Evolutionary conservation across 2,329 filamentous ascomycete genomes (phyloP).

Genomic region (Penicillium sp.): DNA sequence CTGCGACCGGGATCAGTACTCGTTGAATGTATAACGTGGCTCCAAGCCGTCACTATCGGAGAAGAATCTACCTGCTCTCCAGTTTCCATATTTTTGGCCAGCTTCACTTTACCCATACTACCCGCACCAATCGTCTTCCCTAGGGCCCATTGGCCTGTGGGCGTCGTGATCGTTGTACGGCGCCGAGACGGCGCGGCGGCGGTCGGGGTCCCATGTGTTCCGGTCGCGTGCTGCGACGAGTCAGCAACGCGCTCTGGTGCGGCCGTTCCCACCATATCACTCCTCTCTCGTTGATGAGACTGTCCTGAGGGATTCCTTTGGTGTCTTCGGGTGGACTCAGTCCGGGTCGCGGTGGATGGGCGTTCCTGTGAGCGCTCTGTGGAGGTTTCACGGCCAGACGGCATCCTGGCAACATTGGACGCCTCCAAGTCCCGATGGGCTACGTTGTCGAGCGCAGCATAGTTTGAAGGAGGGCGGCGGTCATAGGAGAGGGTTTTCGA

Average conservation of each 20-base stretch:
- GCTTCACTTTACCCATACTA: conserved; percentile 98
- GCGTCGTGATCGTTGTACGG: conserved; percentile 79
- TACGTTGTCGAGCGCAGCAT: conserved; percentile 49
- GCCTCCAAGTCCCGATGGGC: conserved; percentile 70
- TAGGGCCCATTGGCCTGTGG: conserved; percentile 87
- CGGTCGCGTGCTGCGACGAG: conserved; percentile 47
- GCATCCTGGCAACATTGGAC: conserved; percentile 58
- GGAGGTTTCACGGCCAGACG: conserved; percentile 57
- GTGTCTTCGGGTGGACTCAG: conserved; percentile 49
- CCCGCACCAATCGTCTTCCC: conserved; percentile 96
- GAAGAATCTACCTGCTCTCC: conserved; percentile 71
- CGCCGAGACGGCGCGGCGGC: conserved; percentile 45
- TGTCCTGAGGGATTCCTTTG: conserved; percentile 40
- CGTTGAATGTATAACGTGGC: neutral
- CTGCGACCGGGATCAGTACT: conserved; percentile 43
- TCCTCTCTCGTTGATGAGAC: conserved; percentile 41
- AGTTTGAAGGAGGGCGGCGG: conserved; percentile 46
- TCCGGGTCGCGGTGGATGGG: conserved; percentile 45
- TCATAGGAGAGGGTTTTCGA: conserved; percentile 43
- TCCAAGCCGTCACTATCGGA: neutral
- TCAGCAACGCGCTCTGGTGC: conserved; percentile 51
- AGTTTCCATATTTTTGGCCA: conserved; percentile 83
- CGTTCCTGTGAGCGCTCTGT: conserved; percentile 55
- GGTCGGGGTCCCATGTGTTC: conserved; percentile 28
- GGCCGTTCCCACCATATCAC: conserved; percentile 43